Percentiles rank a stretch among this genome's conserved stretches.
phyloP scores from a whole-genome alignment of 2,329 filamentous ascomycete species.

The Coleophoma cylindrospora region DNA sequence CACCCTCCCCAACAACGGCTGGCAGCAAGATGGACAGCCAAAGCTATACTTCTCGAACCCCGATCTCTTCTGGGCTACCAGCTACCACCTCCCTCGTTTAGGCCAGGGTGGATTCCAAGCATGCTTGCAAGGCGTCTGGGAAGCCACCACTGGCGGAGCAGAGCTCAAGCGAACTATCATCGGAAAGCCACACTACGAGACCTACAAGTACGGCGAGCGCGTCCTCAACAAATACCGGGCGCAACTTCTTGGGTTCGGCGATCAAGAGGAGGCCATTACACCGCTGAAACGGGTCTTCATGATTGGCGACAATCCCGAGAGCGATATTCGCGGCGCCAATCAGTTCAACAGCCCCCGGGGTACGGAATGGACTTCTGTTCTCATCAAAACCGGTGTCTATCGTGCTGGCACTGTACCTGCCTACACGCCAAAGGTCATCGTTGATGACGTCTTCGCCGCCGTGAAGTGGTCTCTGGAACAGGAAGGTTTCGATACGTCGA shows the following conservation, averaged over 20 bases:
- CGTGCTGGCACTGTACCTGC: conserved; percentile 47
- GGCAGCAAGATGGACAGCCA: conserved; percentile 77
- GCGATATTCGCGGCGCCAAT: conserved; percentile 86
- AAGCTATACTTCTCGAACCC: conserved; percentile 83
- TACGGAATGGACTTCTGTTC: conserved; percentile 70
- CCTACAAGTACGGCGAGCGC: conserved; percentile 80
- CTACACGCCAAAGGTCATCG: conserved; percentile 58
- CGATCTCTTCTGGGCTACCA: conserved; percentile 84
- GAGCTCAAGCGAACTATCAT: conserved; percentile 61
- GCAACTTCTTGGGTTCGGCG: conserved; percentile 9
- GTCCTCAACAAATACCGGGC: conserved; percentile 58
- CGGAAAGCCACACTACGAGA: conserved; percentile 75
- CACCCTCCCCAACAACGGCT: conserved; percentile 67
- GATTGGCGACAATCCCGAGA: conserved; percentile 87
- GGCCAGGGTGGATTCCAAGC: conserved; percentile 89
- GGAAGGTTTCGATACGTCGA: conserved; percentile 31
- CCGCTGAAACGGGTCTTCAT: conserved; percentile 80
- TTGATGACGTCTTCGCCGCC: conserved; percentile 70
- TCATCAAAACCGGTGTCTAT: conserved; percentile 81
- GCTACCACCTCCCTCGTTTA: conserved; percentile 78
- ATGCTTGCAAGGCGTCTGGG: conserved; percentile 77
- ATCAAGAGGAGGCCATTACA: conserved; percentile 21
- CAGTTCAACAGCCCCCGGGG: conserved; percentile 61
- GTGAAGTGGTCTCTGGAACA: conserved; percentile 70
- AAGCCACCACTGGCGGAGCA: conserved; percentile 58